A percentile compares a stretch with the other conserved stretches of the same genome.
phyloP scores from a whole-genome alignment of 768 basidiomycete genomes.

The Tricholoma saponaceum region DNA sequence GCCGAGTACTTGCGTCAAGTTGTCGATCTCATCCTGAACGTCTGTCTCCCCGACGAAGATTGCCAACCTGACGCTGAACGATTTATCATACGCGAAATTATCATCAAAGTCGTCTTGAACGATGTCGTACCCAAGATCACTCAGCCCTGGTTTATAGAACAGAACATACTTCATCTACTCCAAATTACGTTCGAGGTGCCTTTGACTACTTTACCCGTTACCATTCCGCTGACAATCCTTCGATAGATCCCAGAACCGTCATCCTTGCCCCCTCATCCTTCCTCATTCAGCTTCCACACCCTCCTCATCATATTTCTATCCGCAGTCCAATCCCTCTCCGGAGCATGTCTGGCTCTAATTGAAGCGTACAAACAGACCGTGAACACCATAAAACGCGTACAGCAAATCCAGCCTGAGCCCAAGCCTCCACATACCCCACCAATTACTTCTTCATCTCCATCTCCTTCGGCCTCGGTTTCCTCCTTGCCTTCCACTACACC shows the following conservation, averaged over 20 bases:
- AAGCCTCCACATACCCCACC: conserved; percentile 2
- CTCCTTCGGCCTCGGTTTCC: conserved; percentile 18
- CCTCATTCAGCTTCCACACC: conserved; percentile 34
- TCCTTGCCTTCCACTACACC: conserved; percentile 23
- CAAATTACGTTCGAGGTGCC: conserved; percentile 37
- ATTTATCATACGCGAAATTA: conserved; percentile 78
- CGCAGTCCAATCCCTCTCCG: conserved; percentile 67
- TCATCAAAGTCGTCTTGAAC: conserved; percentile 72
- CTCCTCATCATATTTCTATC: conserved; percentile 71
- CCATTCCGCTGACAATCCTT: conserved; percentile 1
- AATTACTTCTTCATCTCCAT: conserved; percentile 3
- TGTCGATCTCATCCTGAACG: conserved; percentile 70
- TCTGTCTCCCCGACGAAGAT: conserved; percentile 74
- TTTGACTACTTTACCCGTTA: conserved; percentile 4
- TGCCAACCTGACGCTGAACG: conserved; percentile 76
- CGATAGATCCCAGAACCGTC: conserved; percentile 20
- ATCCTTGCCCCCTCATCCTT: conserved; percentile 20
- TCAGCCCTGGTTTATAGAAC: conserved; percentile 91
- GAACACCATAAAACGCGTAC: conserved; percentile 62
- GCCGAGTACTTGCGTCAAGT: conserved; percentile 77
- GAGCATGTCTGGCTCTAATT: conserved; percentile 62
- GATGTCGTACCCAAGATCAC: conserved; percentile 65
- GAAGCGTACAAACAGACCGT: conserved; percentile 64
- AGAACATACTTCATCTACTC: conserved; percentile 59
- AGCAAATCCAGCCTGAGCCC: conserved; percentile 30